Evolutionary conservation across 2,329 filamentous ascomycete genomes (phyloP).

Genomic region (Epichloe baconii): DNA sequence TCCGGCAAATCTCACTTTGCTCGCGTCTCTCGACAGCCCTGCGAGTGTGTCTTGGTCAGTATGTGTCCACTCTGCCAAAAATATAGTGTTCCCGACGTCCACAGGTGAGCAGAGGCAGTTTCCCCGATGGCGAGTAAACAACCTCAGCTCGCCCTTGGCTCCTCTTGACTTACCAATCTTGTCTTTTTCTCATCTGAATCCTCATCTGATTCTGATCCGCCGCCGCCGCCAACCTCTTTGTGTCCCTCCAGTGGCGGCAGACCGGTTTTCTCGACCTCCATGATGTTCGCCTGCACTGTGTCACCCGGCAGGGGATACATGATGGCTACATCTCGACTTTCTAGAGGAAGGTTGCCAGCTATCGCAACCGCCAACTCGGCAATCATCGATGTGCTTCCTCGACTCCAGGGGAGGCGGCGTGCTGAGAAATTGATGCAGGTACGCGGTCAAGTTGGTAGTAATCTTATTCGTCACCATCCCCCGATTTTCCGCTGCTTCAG

Average conservation of each 20-base stretch:
- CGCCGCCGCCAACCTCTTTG: slow-evolving; percentile 24
- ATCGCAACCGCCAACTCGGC: slow-evolving; percentile 82
- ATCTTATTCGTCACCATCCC: slow-evolving; percentile 56
- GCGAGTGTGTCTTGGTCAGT: slow-evolving; percentile 26
- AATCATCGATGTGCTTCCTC: slow-evolving; percentile 82
- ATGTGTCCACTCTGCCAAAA: slow-evolving; percentile 12
- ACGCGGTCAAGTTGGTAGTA: slow-evolving; percentile 53
- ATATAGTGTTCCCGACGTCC: background rate
- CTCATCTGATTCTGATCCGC: slow-evolving; percentile 12
- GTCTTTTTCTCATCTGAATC: slow-evolving; percentile 22
- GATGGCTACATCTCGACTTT: slow-evolving; percentile 82
- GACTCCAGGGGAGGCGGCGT: slow-evolving; percentile 72
- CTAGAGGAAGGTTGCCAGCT: slow-evolving; percentile 71
- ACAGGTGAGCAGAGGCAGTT: background rate
- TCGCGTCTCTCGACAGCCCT: slow-evolving; percentile 32
- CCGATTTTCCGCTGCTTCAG: slow-evolving; percentile 53
- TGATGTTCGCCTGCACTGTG: slow-evolving; percentile 54
- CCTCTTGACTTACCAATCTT: slow-evolving; percentile 28
- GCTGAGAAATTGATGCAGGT: slow-evolving; percentile 59
- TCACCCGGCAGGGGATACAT: slow-evolving; percentile 73
- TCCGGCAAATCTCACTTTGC: slow-evolving; percentile 58
- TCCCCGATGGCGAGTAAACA: slow-evolving; percentile 13
- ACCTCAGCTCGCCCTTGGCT: slow-evolving; percentile 37
- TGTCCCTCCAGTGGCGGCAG: slow-evolving; percentile 47
- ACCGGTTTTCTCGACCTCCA: slow-evolving; percentile 72